Evolutionary conservation across 1,139 yeast species (phyloP), one percentile per base, ranked within the genome.

Genomic region (Taiozyma sp.): DNA sequence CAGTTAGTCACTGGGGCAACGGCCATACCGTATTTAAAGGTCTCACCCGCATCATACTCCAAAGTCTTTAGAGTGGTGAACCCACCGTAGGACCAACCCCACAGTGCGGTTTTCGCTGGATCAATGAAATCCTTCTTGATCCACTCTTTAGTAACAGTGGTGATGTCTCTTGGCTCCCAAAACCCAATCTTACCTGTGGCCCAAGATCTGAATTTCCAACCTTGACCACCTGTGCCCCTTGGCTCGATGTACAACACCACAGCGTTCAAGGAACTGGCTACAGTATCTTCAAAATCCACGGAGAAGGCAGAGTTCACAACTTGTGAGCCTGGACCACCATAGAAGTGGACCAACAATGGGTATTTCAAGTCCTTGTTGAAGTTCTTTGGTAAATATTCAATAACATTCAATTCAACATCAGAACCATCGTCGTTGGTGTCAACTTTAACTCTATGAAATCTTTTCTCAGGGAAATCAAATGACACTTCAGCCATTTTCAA

Each of bases 41-140:
- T 76, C 13, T 77, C 65, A 6, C 95, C 95, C 2, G 72, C 72
- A 64, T 88, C 96, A 41, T 70, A 75, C 65, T 89, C 96, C 34
- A 88, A 69, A 0, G 92, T 83, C 69, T 87, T 88, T 54, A 89
- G 70, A 0, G 96, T 86, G 52, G 86, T 74, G 65, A 82, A 89
- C 0, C 96, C 96, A 48, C 96, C 96, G 63, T 87, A 89, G 4
- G 92, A 84, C 96, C 96, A 89, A n/a, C 96, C 96, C 96, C 99
- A 95, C 46, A 89, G 76, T 0, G 97, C 96, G n/a, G 89, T 82
- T 48, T 73, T 76, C 3, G 78, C 76, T 23, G 68, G 63, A 62
- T 89, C 85, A 32, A 93, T 78, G 57, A 81, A 80, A 0, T 72
- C 69, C 56, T 81, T 78, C 4, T 70, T 60, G 19, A 90, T 77